Base-by-base conservation (phyloP, 108 stramenopile species). In the Skeletonema costatum region DNA sequence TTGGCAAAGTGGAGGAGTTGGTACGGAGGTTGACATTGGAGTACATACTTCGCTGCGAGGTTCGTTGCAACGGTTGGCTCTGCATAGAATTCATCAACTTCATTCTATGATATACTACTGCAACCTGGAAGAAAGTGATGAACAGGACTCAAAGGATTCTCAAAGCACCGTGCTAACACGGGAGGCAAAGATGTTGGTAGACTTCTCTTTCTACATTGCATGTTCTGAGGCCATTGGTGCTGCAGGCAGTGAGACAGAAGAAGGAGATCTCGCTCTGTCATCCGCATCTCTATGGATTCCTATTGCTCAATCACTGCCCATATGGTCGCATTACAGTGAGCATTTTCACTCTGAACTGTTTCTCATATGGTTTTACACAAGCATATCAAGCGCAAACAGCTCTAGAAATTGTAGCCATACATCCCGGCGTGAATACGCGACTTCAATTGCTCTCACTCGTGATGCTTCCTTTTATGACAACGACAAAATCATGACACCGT, bases 71-170 rank as follows among this genome's bases (percentile, higher is more conserved):
- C 58, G 68, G 12, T 39, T 83, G 61, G 73, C 82, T 39, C 63
- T 75, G 25, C 78, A 83, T 70, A 78, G 82, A n/a, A 70, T 83
- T 35, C 73, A 83, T 25, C 82, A 83, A 60, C 69, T 83, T 13
- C 82, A 83, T 44, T 83, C 78, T 3, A 83, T 83, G 82, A 79
- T 83, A 35, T 80, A 83, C 44, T 75, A 83, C 68, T 59, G 68
- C 68, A 80, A 79, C 21, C 29, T 70, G 46, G 56, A 64, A 74
- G 82, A 83, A 59, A 56, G 75, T 41, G 33, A 36, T 0, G 41
- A 25, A 25, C 25, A 6, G 4, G 66, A 51, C 13, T 33, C 59
- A 12, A 44, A 36, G 4, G 56, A 70, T 13, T 30, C 46, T 31
- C 66, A 65, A 14, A 75, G 77, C 33, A 14, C 3, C 16, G 42